A percentile compares a stretch with the other conserved stretches of the same genome.
These are phyloP conservation scores for Pugionium cornutum DNA, from an alignment of 345 rosid genomes.

Conservation along the genomic window DNA sequence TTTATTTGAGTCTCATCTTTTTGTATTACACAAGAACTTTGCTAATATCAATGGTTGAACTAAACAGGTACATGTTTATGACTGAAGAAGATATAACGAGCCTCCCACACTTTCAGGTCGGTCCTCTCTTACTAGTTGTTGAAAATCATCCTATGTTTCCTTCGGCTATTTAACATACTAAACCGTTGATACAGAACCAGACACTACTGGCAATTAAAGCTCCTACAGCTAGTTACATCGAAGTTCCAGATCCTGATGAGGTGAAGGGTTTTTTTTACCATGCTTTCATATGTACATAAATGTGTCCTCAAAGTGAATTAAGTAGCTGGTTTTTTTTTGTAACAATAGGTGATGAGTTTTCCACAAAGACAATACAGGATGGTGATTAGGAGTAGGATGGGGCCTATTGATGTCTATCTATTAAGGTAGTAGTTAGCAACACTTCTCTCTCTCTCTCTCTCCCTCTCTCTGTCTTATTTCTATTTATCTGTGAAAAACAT, in stretches of 20 bases:
- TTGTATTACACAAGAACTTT: slow-evolving; percentile 3
- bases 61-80: slow-evolving; percentile 59
- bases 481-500: slow-evolving; percentile 26
- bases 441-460: neutral
- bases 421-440: slow-evolving; percentile 37
- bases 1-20: slow-evolving; percentile 18
- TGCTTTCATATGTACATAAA: neutral
- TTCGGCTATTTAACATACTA: slow-evolving; percentile 2
- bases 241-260: slow-evolving; percentile 81
- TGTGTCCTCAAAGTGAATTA: slow-evolving; percentile 5
- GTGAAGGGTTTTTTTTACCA: slow-evolving; percentile 30
- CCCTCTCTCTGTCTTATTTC: neutral
- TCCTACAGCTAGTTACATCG: slow-evolving; percentile 68
- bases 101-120: slow-evolving; percentile 61
- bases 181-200: slow-evolving; percentile 51
- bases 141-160: slow-evolving; percentile 8
- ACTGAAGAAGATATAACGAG: slow-evolving; percentile 59
- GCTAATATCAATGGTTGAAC: slow-evolving; percentile 22
- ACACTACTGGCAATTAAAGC: slow-evolving; percentile 67
- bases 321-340: slow-evolving; percentile 6
- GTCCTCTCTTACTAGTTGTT: slow-evolving; percentile 36
- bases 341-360: slow-evolving; percentile 49
- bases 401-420: slow-evolving; percentile 68
- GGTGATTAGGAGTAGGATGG: slow-evolving; percentile 64
- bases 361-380: slow-evolving; percentile 61